Evolutionary conservation across 2,329 filamentous ascomycete genomes (phyloP).

Genomic region (Penicillium sp.): DNA sequence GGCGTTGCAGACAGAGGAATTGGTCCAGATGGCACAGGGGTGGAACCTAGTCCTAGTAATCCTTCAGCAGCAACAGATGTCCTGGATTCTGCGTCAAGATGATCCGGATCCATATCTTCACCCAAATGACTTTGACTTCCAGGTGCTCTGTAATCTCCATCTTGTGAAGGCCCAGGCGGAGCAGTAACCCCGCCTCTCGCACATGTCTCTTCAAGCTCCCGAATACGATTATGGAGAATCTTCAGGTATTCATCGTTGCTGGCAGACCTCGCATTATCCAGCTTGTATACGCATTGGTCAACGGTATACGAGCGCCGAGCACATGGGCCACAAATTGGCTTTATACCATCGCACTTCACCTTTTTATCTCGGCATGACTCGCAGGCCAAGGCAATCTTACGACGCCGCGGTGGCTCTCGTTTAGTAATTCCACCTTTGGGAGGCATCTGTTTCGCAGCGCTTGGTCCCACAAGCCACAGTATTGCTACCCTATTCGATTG

Average conservation of each 20-base stretch:
- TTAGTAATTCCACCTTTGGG: slow-evolving; percentile 12
- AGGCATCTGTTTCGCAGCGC: slow-evolving; percentile 11
- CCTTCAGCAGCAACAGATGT: slow-evolving; percentile 21
- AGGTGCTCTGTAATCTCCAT: neutral
- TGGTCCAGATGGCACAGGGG: neutral
- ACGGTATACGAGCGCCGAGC: slow-evolving; percentile 32
- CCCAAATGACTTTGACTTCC: neutral
- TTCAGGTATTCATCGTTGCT: slow-evolving; percentile 36
- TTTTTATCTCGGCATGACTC: slow-evolving; percentile 45
- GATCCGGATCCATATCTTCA: neutral
- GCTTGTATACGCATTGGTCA: slow-evolving; percentile 41
- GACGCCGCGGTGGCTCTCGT: slow-evolving; percentile 18
- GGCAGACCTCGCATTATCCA: slow-evolving; percentile 37
- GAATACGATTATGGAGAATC: slow-evolving; percentile 27
- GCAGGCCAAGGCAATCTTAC: slow-evolving; percentile 41
- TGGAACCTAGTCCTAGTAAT: slow-evolving; percentile 16
- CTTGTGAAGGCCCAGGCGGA: slow-evolving; percentile 8
- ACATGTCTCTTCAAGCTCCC: slow-evolving; percentile 28
- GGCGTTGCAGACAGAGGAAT: slow-evolving; percentile 1
- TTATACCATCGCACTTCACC: slow-evolving; percentile 43
- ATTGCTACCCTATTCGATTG: neutral
- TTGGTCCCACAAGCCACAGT: neutral
- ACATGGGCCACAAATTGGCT: slow-evolving; percentile 47
- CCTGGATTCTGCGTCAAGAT: slow-evolving; percentile 13
- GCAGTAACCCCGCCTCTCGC: slow-evolving; percentile 19